A percentile compares a stretch with the other conserved stretches of the same genome.
Evolutionary conservation across 2,329 filamentous ascomycete genomes (phyloP).

Genomic region (Penicillium sp.): DNA sequence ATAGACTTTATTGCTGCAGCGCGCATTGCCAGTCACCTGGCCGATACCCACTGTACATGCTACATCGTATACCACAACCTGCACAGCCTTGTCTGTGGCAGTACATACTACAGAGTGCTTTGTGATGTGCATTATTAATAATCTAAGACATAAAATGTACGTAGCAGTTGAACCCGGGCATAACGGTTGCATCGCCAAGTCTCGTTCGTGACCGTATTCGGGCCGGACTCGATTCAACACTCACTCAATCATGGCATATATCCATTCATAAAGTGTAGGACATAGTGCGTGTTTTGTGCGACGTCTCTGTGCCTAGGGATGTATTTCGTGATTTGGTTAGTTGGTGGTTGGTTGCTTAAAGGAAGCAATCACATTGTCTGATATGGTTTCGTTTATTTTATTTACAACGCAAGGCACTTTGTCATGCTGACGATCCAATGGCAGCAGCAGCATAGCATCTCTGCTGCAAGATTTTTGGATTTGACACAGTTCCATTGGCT

Average conservation of each 20-base stretch:
- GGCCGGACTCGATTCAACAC: too few relatives aligned
- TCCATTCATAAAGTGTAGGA: not conserved
- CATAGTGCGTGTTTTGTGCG: not conserved
- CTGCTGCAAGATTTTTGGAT: not conserved
- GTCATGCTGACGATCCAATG: slow-evolving; percentile 3
- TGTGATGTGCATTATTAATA: too few relatives aligned
- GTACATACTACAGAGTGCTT: not conserved
- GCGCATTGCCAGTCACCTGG: not conserved
- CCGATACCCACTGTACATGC: not conserved
- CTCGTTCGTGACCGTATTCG: not conserved
- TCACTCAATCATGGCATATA: not conserved
- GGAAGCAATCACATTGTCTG: not conserved
- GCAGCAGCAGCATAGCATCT: not conserved
- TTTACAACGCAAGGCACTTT: slow-evolving; percentile 3
- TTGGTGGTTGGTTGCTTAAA: too few relatives aligned
- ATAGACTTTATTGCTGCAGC: not conserved
- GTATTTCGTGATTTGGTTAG: too few relatives aligned
- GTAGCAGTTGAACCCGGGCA: too few relatives aligned
- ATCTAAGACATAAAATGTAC: not conserved
- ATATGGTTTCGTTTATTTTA: not conserved
- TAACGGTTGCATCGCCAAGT: not conserved
- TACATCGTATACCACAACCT: not conserved
- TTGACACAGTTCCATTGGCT: not conserved
- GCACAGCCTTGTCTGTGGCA: not conserved
- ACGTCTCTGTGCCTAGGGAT: not conserved